These are phyloP conservation scores for Colletotrichum sp. DNA, from an alignment of 2,329 filamentous ascomycete genomes.

Conservation along the genomic window DNA sequence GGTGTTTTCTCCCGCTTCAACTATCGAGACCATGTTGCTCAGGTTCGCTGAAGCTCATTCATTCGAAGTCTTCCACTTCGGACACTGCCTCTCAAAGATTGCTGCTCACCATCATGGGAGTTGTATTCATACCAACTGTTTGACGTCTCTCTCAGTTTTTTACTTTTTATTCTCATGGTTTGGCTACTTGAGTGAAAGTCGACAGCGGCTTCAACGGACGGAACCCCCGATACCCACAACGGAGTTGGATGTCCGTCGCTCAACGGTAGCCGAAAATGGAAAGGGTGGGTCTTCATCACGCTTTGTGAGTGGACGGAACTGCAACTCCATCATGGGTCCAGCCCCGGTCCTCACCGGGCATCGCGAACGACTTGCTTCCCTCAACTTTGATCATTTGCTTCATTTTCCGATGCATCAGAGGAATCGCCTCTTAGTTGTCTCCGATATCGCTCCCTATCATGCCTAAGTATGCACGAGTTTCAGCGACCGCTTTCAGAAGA, in stretches of 20 bases:
- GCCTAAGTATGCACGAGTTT: background rate
- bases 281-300: background rate
- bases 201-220: background rate
- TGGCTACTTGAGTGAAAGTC: background rate
- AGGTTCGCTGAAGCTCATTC: background rate
- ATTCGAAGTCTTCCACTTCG: background rate
- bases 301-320: background rate
- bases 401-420: background rate
- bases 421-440: fast-evolving
- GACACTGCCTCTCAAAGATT: background rate
- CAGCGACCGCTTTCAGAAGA: background rate
- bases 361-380: background rate
- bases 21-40: background rate
- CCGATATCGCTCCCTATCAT: background rate
- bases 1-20: background rate
- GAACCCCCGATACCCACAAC: background rate
- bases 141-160: background rate
- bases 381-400: background rate
- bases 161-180: background rate
- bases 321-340: background rate
- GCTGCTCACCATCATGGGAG: background rate
- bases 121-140: background rate
- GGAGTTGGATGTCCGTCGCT: slow-evolving; percentile 4
- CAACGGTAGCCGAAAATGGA: background rate
- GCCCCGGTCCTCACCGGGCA: background rate